Conservation (phyloP, 2,329 filamentous ascomycete species). For the Aspergillus carbonarius region DNA sequence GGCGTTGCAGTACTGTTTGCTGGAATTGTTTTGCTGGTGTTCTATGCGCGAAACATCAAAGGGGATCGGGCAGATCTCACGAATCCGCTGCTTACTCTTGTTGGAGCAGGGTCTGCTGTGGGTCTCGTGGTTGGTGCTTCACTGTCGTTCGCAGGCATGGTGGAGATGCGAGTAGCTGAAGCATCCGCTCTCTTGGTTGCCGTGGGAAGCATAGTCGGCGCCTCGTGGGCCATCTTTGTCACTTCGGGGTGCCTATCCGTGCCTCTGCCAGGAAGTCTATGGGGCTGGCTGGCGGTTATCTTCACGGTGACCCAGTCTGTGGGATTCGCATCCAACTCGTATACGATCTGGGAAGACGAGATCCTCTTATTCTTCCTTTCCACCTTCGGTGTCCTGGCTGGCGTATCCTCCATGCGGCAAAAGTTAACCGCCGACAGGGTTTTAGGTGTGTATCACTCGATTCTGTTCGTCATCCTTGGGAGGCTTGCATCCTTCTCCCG, state of each 20-base stretch:
- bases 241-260: slow-evolving; percentile 42
- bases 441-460: slow-evolving; percentile 78
- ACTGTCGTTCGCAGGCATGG: slow-evolving; percentile 23
- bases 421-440: slow-evolving; percentile 66
- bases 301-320: slow-evolving; percentile 86
- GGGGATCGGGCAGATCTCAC: slow-evolving; percentile 56
- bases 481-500: slow-evolving; percentile 83
- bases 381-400: slow-evolving; percentile 77
- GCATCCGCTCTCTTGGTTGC: slow-evolving; percentile 41
- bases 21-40: slow-evolving; percentile 66
- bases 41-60: slow-evolving; percentile 66
- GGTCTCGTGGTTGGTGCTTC: slow-evolving; percentile 39
- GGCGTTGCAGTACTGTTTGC: slow-evolving; percentile 71
- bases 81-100: slow-evolving; percentile 52
- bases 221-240: slow-evolving; percentile 41
- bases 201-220: slow-evolving; percentile 47
- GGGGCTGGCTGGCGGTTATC: slow-evolving; percentile 81
- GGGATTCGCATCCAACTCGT: slow-evolving; percentile 96
- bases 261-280: slow-evolving; percentile 71
- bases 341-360: slow-evolving; percentile 97
- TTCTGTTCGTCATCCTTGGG: slow-evolving; percentile 76
- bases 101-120: slow-evolving; percentile 48
- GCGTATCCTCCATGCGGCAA: slow-evolving; percentile 73
- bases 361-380: slow-evolving; percentile 89
- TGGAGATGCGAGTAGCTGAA: slow-evolving; percentile 34